Evolutionary conservation across 495 filamentous ascomycete species (phyloP).

Genomic region (Chaetomidium leptoderma): DNA sequence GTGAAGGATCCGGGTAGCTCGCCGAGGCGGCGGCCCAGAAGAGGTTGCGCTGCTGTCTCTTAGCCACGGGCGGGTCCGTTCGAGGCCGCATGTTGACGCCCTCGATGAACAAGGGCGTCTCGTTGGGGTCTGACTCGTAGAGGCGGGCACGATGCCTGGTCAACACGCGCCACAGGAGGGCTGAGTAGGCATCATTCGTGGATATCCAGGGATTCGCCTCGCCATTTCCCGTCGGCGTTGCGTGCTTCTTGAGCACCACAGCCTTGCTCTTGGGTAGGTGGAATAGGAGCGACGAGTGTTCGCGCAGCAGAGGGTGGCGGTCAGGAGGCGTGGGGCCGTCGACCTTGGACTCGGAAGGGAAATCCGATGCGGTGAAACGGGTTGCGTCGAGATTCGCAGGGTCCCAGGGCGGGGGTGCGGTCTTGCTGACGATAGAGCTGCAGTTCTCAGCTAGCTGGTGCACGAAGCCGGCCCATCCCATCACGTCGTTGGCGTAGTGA

Average conservation of each 20-base stretch:
- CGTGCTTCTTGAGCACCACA: slow-evolving; percentile 37
- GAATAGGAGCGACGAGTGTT: slow-evolving; percentile 33
- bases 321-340: slow-evolving; percentile 31
- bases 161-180: slow-evolving; percentile 38
- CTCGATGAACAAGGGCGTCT: slow-evolving; percentile 28
- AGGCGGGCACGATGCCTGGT: slow-evolving; percentile 33
- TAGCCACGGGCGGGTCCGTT: slow-evolving; percentile 27
- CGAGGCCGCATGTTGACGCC: slow-evolving; percentile 42
- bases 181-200: slow-evolving; percentile 42
- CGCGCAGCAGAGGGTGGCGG: slow-evolving; percentile 31
- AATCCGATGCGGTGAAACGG: slow-evolving; percentile 27
- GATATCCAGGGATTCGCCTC: slow-evolving; percentile 36
- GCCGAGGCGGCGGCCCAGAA: slow-evolving; percentile 29
- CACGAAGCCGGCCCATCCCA: slow-evolving; percentile 38
- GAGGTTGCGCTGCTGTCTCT: slow-evolving; percentile 37
- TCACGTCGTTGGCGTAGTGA: slow-evolving; percentile 44
- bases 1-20: slow-evolving; percentile 23
- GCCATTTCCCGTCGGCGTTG: slow-evolving; percentile 23
- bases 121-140: slow-evolving; percentile 28
- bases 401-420: slow-evolving; percentile 34
- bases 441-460: slow-evolving; percentile 47
- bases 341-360: slow-evolving; percentile 24
- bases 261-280: slow-evolving; percentile 44
- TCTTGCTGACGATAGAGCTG: slow-evolving; percentile 31
- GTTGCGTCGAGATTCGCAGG: slow-evolving; percentile 33